phyloP scores from a whole-genome alignment of 176 grass and related monocot genomes.

The Paspalum vaginatum region DNA sequence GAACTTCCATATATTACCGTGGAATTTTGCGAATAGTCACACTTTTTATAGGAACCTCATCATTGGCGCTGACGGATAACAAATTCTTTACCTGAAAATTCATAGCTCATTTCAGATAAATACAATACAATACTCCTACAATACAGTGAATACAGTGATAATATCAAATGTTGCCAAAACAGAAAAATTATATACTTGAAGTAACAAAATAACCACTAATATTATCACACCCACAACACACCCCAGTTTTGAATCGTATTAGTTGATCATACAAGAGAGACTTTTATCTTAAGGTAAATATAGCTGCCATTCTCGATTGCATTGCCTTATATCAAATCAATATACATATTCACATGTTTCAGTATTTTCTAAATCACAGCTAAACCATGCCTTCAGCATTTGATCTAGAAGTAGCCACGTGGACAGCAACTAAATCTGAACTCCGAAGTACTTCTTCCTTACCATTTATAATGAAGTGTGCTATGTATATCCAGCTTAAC shows the following conservation, averaged over 20 bases:
- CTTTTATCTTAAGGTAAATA: background rate
- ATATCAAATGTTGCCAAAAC: background rate
- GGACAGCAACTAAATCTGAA: background rate
- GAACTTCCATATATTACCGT: conserved; percentile 49
- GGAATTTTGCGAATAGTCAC: conserved; percentile 94
- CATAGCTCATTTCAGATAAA: conserved; percentile 9
- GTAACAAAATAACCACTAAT: background rate
- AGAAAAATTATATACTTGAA: conserved; percentile 16
- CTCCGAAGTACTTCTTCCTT: background rate
- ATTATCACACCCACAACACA: background rate
- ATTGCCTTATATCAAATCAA: background rate
- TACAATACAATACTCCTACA: no score
- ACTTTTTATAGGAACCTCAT: conserved; percentile 71
- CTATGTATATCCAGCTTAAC: background rate
- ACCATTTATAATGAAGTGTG: background rate
- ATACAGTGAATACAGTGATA: no score
- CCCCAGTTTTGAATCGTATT: background rate
- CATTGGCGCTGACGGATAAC: conserved; percentile 63
- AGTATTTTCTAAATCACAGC: background rate
- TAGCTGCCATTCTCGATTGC: background rate
- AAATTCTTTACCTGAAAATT: conserved; percentile 93
- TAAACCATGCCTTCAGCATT: background rate
- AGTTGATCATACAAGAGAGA: background rate
- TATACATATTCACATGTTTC: background rate
- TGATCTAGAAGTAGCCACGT: background rate